Evolutionary conservation across 1,284 basidiomycete genomes (phyloP), one percentile per base, ranked within the genome.

Genomic region (Apiotrichum porosum): DNA sequence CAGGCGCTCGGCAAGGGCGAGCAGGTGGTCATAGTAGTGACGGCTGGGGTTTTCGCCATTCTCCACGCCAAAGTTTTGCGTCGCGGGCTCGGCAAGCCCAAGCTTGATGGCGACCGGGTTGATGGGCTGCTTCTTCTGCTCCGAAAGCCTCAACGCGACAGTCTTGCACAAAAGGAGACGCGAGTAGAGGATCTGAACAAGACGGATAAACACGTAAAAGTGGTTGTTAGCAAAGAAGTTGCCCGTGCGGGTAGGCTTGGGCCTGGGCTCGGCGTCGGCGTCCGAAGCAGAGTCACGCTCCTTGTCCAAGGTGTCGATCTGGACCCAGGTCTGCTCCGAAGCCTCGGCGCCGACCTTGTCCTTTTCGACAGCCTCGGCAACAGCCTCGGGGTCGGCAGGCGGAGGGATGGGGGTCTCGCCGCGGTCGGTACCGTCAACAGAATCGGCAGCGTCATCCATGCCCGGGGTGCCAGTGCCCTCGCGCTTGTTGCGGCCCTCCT

Each of bases 141-240:
- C 33, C 32, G 74, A 64, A 35, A 77, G 66, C 36, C 81, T 78
- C n/a, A 75, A 69, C 8, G 83, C 79, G 42, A 85, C 75, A 34
- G 75, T 75, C 74, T 91, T 95, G 78, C 93, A 89, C 19, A 82
- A 75, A 30, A 79, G 73, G 42, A 98, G 76, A n/a, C 94, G 85
- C 10, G 85, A 83, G 70, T 94, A 95, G 14, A 97, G 75, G 32
- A 92, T 76, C 87, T 97, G 65, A 31, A 95, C 70, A 44, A 97
- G 76, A 40, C 94, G 83, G 60, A 97, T 69, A 51, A 97, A 74
- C 17, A 88, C 86, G 75, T 97, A 98, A 69, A 92, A 89, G 35
- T 89, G 86, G 50, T 88, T 91, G 75, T 97, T 94, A 59, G 83
- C 83, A 73, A 95, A 97, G 75, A 97, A 90, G 30, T 78, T 79